phyloP scores from a whole-genome alignment of 1,284 basidiomycete species.

The Cutaneotrichosporon cutaneum region DNA sequence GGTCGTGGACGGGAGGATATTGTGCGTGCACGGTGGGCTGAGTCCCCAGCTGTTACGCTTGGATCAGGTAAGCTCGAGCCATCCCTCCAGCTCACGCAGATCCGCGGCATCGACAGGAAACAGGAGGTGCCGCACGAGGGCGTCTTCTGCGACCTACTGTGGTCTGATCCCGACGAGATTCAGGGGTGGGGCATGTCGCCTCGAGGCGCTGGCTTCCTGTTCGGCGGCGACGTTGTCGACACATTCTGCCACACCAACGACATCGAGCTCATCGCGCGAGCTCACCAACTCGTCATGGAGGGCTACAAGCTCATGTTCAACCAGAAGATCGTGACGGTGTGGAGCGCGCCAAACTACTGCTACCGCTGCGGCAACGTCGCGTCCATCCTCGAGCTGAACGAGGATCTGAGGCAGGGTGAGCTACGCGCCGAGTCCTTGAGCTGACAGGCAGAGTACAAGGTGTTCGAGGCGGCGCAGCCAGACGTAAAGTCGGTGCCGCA shows the following conservation, averaged over 20 bases:
- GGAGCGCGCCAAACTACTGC: slow-evolving; percentile 98
- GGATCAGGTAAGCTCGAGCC: slow-evolving; percentile 68
- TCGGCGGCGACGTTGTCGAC: slow-evolving; percentile 89
- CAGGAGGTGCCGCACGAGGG: slow-evolving; percentile 99
- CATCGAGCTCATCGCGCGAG: slow-evolving; percentile 91
- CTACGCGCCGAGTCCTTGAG: slow-evolving; percentile 60
- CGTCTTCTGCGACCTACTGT: slow-evolving; percentile 96
- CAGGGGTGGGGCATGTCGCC: slow-evolving; percentile 95
- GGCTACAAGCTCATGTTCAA: slow-evolving; percentile 99
- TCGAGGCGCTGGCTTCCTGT: slow-evolving; percentile 91
- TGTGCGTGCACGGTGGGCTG: slow-evolving; percentile 89
- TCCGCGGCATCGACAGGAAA: slow-evolving; percentile 90
- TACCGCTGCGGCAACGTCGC: slow-evolving; percentile 95
- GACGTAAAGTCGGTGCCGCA: slow-evolving; percentile 83
- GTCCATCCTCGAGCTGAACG: slow-evolving; percentile 86
- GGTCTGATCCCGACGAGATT: slow-evolving; percentile 98
- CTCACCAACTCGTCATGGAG: slow-evolving; percentile 98
- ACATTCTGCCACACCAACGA: slow-evolving; percentile 86
- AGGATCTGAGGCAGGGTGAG: slow-evolving; percentile 78
- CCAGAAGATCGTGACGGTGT: slow-evolving; percentile 91
- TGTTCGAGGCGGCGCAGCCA: slow-evolving; percentile 58
- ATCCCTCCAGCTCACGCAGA: slow-evolving; percentile 58
- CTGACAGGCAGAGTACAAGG: slow-evolving; percentile 67
- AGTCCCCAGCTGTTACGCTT: slow-evolving; percentile 80
- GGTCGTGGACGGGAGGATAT: slow-evolving; percentile 90